A percentile compares a stretch with the other conserved stretches of the same genome.
Evolutionary conservation across 352 stramenopile genomes (phyloP).

Genomic region (Phytophthora hibernalis): DNA sequence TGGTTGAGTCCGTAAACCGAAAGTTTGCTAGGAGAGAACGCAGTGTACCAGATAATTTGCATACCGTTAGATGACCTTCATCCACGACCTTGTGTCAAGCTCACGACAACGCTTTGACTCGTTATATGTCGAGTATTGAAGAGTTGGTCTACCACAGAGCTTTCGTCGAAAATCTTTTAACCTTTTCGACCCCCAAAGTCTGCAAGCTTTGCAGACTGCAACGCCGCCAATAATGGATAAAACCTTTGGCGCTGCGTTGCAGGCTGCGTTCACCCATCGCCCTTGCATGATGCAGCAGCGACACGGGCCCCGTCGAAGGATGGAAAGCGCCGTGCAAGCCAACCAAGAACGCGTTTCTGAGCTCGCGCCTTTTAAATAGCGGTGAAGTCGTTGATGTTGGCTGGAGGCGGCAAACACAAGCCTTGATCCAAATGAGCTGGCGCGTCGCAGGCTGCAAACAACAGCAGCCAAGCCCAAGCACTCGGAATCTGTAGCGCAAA

Average conservation of each 20-base stretch:
- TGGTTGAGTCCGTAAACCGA: background rate
- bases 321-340: constrained; percentile 7
- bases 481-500: constrained; percentile 1
- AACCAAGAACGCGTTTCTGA: constrained; percentile 5
- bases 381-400: constrained; percentile 21
- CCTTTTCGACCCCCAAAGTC: too few species aligned
- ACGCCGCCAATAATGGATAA: too few species aligned
- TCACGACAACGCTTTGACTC: background rate
- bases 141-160: too few species aligned
- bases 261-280: background rate
- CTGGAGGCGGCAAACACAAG: background rate
- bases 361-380: constrained; percentile 9
- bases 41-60: constrained; percentile 26
- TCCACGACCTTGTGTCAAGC: background rate
- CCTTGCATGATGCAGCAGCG: background rate
- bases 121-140: too few species aligned
- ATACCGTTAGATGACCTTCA: constrained; percentile 31
- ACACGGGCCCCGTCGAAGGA: constrained; percentile 1
- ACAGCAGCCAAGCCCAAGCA: background rate
- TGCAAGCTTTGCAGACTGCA: too few species aligned
- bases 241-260: background rate
- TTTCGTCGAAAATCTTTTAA: too few species aligned
- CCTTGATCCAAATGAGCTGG: background rate
- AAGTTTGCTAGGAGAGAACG: constrained; percentile 2
- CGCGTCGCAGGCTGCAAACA: constrained; percentile 1